A percentile compares a stretch with the other conserved stretches of the same genome.
Evolutionary conservation across 179 eudicot species (phyloP).

Genomic region (Drosera spatulata): DNA sequence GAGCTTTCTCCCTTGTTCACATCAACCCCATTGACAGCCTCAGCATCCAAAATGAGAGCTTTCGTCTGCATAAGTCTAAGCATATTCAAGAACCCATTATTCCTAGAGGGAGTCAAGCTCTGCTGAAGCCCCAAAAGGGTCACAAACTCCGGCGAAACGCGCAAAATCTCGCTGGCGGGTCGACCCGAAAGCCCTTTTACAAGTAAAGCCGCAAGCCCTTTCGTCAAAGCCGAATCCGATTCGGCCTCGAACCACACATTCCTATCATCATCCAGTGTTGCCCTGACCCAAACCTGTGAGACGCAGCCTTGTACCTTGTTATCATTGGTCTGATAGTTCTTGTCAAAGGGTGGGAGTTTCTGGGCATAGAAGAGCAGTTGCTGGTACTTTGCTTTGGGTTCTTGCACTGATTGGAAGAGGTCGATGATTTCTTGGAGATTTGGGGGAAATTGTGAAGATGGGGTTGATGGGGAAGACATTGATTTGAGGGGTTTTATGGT

Average conservation of each 20-base stretch:
- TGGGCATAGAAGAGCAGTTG: slow-evolving; percentile 55
- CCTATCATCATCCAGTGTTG: slow-evolving; percentile 35
- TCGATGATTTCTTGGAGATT: slow-evolving; percentile 63
- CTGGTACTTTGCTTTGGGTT: slow-evolving; percentile 65
- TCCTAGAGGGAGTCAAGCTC: slow-evolving; percentile 76
- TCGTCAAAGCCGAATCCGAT: slow-evolving; percentile 61
- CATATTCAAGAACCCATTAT: slow-evolving; percentile 92
- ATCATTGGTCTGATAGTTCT: slow-evolving; percentile 39
- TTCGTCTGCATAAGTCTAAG: slow-evolving; percentile 71
- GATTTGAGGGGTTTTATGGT: slow-evolving; percentile 30
- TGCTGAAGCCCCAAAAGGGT: slow-evolving; percentile 67
- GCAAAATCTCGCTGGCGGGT: slow-evolving; percentile 43
- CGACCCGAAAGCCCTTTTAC: slow-evolving; percentile 79
- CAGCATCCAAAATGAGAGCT: slow-evolving; percentile 48
- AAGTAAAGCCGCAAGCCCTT: slow-evolving; percentile 76
- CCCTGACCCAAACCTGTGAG: slow-evolving; percentile 91
- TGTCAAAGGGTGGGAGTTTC: slow-evolving; percentile 34
- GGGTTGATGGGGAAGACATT: slow-evolving; percentile 15
- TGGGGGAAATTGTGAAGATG: slow-evolving; percentile 41
- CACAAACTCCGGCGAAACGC: slow-evolving; percentile 65
- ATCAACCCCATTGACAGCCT: slow-evolving; percentile 28
- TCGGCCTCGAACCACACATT: slow-evolving; percentile 63
- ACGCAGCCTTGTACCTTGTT: slow-evolving; percentile 87
- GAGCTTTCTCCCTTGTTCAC: too few species aligned
- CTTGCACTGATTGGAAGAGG: slow-evolving; percentile 49